These are phyloP conservation scores for Thermothielavioides terrestris DNA, from an alignment of 495 filamentous ascomycete species.

Conservation along the genomic window DNA sequence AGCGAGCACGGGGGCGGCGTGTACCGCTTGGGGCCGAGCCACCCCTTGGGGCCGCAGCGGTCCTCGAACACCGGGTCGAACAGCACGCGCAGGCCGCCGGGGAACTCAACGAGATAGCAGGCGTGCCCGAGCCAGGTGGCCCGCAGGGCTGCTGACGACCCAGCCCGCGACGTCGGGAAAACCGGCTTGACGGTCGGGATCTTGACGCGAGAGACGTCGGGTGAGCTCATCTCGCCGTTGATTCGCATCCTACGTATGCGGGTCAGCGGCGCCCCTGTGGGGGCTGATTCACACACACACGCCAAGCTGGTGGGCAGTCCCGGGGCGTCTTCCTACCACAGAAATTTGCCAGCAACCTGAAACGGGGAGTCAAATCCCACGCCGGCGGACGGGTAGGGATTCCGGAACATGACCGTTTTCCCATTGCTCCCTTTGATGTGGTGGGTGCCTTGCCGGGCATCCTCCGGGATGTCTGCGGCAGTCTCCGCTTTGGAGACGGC, in stretches of 20 bases:
- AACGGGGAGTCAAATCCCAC: background rate
- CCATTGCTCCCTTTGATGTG: conserved; percentile 29
- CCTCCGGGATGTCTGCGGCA: conserved; percentile 13
- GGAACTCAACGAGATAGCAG: conserved; percentile 90
- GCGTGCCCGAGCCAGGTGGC: conserved; percentile 97
- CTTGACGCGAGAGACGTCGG: conserved; percentile 53
- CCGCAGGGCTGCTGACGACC: conserved; percentile 49
- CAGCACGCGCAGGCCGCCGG: conserved; percentile 74
- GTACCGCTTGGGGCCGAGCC: conserved; percentile 69
- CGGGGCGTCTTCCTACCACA: conserved; percentile 5
- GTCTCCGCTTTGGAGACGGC: conserved; percentile 18
- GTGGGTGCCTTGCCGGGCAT: conserved; percentile 21
- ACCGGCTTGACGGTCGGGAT: conserved; percentile 51
- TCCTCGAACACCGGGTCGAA: conserved; percentile 95
- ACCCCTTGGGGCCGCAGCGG: conserved; percentile 69
- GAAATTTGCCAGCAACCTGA: background rate
- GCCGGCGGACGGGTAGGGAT: conserved; percentile 27
- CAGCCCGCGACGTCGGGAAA: conserved; percentile 53
- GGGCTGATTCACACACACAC: background rate
- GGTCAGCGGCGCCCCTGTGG: background rate
- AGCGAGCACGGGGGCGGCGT: conserved; percentile 72
- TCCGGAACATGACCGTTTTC: conserved; percentile 27
- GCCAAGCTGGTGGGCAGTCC: background rate
- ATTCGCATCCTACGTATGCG: conserved; percentile 44
- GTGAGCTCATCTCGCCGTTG: conserved; percentile 52